These are phyloP conservation scores for Nitzschia sp. DNA, from an alignment of 108 stramenopile genomes.

Conservation along the genomic window DNA sequence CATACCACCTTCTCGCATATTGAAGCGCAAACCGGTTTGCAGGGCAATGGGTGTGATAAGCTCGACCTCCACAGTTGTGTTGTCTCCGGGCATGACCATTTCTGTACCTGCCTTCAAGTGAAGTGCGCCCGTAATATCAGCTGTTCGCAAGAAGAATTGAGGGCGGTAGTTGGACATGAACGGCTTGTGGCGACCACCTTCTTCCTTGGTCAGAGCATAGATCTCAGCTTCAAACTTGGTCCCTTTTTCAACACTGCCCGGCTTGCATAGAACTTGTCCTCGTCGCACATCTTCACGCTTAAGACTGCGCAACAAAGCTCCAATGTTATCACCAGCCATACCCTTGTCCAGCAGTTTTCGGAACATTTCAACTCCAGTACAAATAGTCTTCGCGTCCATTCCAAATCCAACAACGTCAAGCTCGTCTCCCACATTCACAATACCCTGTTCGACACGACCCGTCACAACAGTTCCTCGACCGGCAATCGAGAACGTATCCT, in stretches of 20 bases:
- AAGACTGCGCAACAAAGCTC: constrained; percentile 93
- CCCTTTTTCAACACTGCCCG: constrained; percentile 76
- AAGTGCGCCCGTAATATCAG: constrained; percentile 96
- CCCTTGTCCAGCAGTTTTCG: constrained; percentile 95
- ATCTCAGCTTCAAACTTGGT: constrained; percentile 97
- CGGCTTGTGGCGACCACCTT: constrained; percentile 99
- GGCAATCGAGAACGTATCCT: constrained; percentile 99
- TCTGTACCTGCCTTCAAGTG: constrained; percentile 89
- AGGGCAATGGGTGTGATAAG: constrained; percentile 92
- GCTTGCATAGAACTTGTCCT: constrained; percentile 95
- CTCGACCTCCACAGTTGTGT: constrained; percentile 92
- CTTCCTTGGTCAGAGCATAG: constrained; percentile 95
- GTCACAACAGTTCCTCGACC: constrained; percentile 99
- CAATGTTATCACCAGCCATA: constrained; percentile 99
- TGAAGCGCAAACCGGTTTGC: constrained; percentile 95
- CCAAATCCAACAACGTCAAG: constrained; percentile 89
- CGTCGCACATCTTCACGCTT: constrained; percentile 97
- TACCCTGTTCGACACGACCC: constrained; percentile 95
- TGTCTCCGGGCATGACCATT: constrained; percentile 99
- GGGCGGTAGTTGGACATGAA: constrained; percentile 98
- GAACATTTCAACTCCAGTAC: constrained; percentile 99
- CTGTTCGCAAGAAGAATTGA: constrained; percentile 99
- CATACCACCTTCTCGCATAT: constrained; percentile 97
- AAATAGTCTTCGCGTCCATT: constrained; percentile 84
- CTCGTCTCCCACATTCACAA: constrained; percentile 96